A percentile compares a stretch with the other conserved stretches of the same genome.
Conservation (phyloP, 805 yeast genomes). For the Ogataea ramenticola region DNA sequence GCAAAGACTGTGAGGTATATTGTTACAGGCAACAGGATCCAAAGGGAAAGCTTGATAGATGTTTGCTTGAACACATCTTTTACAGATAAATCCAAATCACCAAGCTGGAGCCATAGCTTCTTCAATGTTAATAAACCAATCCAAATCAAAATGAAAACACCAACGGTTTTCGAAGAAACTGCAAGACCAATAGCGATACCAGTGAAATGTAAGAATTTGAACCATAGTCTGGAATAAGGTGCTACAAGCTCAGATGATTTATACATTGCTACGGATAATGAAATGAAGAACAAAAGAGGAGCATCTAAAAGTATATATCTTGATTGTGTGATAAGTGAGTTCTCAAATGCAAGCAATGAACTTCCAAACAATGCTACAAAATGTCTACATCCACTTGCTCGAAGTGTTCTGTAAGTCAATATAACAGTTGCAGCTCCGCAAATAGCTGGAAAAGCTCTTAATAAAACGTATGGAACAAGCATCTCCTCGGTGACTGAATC, state of each 20-base stretch:
- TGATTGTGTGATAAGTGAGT: conserved; percentile 55
- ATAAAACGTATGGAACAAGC: conserved; percentile 38
- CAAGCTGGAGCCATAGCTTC: conserved; percentile 61
- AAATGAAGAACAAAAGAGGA: conserved; percentile 36
- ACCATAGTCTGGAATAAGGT: conserved; percentile 48
- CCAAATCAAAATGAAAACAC: conserved; percentile 64
- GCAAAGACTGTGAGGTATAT: conserved; percentile 53
- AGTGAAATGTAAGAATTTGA: conserved; percentile 36
- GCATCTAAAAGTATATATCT: conserved; percentile 43
- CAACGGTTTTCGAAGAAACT: conserved; percentile 63
- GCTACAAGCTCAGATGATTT: conserved; percentile 21
- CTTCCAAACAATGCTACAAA: conserved; percentile 44
- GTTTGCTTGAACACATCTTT: conserved; percentile 33
- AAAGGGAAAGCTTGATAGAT: conserved; percentile 29
- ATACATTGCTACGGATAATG: conserved; percentile 33
- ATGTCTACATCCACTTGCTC: conserved; percentile 48
- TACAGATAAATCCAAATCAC: conserved; percentile 51
- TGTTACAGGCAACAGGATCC: conserved; percentile 47
- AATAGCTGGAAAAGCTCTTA: conserved; percentile 52
- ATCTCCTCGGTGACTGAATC: conserved; percentile 1
- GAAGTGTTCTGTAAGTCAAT: conserved; percentile 46
- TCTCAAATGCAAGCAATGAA: conserved; percentile 50
- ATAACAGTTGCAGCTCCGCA: conserved; percentile 48
- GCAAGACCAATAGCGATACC: conserved; percentile 48
- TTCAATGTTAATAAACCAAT: conserved; percentile 36